Conservation (phyloP, 225 moss, liverwort and hornwort species). For the Straminergon stramineum region DNA sequence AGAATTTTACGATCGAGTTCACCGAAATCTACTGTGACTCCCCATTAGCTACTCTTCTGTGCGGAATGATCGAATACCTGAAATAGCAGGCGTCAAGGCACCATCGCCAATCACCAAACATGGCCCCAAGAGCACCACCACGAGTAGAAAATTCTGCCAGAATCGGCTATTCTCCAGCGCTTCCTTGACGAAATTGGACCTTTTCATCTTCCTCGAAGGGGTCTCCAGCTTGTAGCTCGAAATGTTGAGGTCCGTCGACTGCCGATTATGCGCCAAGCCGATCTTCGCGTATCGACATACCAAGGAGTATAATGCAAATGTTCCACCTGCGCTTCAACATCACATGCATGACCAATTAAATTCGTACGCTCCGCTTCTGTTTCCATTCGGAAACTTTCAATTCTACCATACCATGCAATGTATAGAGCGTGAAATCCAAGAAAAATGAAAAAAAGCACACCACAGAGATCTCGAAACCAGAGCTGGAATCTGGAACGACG, state of each 20-base stretch:
- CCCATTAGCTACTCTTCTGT: background rate
- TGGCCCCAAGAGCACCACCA: conserved; percentile 53
- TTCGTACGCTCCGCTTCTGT: background rate
- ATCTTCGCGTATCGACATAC: conserved; percentile 60
- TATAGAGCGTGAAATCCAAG: background rate
- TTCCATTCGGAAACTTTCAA: background rate
- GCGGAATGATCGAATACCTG: conserved; percentile 19
- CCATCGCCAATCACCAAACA: conserved; percentile 74
- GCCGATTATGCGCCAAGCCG: conserved; percentile 31
- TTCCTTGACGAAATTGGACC: conserved; percentile 41
- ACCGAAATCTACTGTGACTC: background rate
- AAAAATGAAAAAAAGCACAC: background rate
- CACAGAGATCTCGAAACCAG: background rate
- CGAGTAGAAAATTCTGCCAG: conserved; percentile 35
- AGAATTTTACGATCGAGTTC: background rate
- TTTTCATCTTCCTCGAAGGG: background rate
- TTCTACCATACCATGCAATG: background rate
- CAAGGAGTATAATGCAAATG: conserved; percentile 58
- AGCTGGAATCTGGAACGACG: background rate
- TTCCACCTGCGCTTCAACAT: conserved; percentile 27
- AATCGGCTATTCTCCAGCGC: conserved; percentile 23
- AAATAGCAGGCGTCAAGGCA: conserved; percentile 72
- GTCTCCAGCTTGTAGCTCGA: conserved; percentile 43
- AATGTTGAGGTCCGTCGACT: conserved; percentile 52
- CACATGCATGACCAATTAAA: background rate